phyloP scores from a whole-genome alignment of 805 yeast genomes.

The Candida qinlingensis region DNA sequence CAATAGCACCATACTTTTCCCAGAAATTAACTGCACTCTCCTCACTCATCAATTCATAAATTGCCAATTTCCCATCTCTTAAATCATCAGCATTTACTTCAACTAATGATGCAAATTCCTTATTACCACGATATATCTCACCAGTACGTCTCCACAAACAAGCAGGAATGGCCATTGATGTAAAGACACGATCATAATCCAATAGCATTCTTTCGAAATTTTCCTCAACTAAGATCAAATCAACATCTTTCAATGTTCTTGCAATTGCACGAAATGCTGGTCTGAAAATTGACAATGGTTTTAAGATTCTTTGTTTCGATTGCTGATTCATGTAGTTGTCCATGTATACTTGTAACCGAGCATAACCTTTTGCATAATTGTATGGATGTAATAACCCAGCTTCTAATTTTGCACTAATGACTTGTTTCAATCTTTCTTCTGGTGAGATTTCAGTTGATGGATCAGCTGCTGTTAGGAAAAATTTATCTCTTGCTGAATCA shows the following conservation, averaged over 20 bases:
- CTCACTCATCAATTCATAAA: conserved; percentile 91
- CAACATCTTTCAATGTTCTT: conserved; percentile 82
- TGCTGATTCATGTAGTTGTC: conserved; percentile 84
- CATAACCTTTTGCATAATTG: conserved; percentile 91
- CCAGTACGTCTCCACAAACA: conserved; percentile 97
- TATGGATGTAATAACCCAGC: conserved; percentile 92
- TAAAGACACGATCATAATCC: conserved; percentile 91
- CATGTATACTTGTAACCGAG: conserved; percentile 84
- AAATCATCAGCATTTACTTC: conserved; percentile 86
- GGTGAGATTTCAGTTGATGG: conserved; percentile 93
- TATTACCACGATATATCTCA: conserved; percentile 90
- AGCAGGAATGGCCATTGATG: conserved; percentile 97
- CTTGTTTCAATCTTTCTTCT: conserved; percentile 88
- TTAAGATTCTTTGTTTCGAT: conserved; percentile 77
- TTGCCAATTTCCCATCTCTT: conserved; percentile 87
- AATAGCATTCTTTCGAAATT: conserved; percentile 88
- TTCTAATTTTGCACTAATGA: conserved; percentile 87
- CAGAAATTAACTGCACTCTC: conserved; percentile 95
- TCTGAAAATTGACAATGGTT: conserved; percentile 78
- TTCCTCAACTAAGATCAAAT: conserved; percentile 87
- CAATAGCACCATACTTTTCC: conserved; percentile 96
- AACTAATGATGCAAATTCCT: conserved; percentile 90
- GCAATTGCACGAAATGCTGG: conserved; percentile 95
- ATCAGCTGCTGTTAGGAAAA: conserved; percentile 93
- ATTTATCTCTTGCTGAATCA: conserved; percentile 86